Evolutionary conservation across 2,329 filamentous ascomycete species (phyloP).

Genomic region (Chlorencoelia australis): DNA sequence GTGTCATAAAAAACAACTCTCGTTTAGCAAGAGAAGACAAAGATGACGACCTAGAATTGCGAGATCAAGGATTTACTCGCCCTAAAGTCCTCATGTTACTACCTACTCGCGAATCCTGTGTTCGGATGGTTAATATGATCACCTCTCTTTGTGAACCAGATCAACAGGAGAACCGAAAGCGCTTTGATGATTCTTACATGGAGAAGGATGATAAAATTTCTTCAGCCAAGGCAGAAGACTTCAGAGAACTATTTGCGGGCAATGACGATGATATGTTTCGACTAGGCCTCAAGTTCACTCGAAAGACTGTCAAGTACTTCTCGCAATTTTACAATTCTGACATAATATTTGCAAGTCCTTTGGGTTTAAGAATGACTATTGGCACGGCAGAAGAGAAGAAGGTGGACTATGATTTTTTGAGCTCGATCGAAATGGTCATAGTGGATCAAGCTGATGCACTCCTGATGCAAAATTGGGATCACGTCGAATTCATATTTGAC

Average conservation of each 20-base stretch:
- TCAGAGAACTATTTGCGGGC: slow-evolving; percentile 78
- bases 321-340: slow-evolving; percentile 94
- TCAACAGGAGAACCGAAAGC: slow-evolving; percentile 89
- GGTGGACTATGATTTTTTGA: slow-evolving; percentile 79
- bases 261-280: slow-evolving; percentile 98
- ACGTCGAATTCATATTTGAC: slow-evolving; percentile 83
- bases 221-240: slow-evolving; percentile 72
- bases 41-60: slow-evolving; percentile 58
- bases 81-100: slow-evolving; percentile 88
- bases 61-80: slow-evolving; percentile 91
- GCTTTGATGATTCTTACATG: slow-evolving; percentile 77
- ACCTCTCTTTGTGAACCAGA: slow-evolving; percentile 68
- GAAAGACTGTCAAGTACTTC: slow-evolving; percentile 92
- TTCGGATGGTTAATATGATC: slow-evolving; percentile 67
- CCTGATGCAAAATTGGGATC: slow-evolving; percentile 98
- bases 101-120: slow-evolving; percentile 80
- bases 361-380: slow-evolving; percentile 84
- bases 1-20: slow-evolving; percentile 85
- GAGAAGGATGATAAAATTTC: slow-evolving; percentile 59
- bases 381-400: slow-evolving; percentile 60
- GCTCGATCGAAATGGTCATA: slow-evolving; percentile 82
- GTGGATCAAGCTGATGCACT: slow-evolving; percentile 89
- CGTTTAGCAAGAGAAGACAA: slow-evolving; percentile 59
- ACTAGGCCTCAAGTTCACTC: slow-evolving; percentile 90
- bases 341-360: slow-evolving; percentile 81